phyloP scores from a whole-genome alignment of 306 rosid genomes.

The Vigna hirtella region DNA sequence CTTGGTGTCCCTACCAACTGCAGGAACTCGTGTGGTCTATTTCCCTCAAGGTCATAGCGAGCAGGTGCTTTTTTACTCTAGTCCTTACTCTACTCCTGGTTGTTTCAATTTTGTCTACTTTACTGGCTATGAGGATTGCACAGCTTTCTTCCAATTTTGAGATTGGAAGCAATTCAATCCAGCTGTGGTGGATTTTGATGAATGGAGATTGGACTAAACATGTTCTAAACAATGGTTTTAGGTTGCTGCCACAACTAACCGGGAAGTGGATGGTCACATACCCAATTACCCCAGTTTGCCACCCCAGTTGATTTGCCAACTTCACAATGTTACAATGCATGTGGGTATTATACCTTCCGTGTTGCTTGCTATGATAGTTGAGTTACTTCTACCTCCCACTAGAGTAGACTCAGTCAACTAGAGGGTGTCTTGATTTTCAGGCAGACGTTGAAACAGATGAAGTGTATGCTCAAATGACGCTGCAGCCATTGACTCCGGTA shows the following conservation, averaged over 20 bases:
- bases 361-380: constrained; percentile 28
- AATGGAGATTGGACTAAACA: constrained; percentile 35
- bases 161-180: constrained; percentile 26
- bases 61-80: constrained; percentile 59
- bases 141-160: constrained; percentile 27
- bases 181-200: not conserved
- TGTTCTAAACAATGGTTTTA: constrained; percentile 45
- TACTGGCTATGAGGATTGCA: constrained; percentile 1
- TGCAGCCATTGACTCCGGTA: constrained; percentile 89
- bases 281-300: constrained; percentile 91
- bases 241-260: constrained; percentile 94
- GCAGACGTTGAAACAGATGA: constrained; percentile 95
- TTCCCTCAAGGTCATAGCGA: constrained; percentile 98
- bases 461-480: constrained; percentile 94
- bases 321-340: constrained; percentile 93
- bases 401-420: constrained; percentile 36
- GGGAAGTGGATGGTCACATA: constrained; percentile 88
- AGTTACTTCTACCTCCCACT: not conserved
- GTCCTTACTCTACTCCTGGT: constrained; percentile 18
- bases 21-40: constrained; percentile 91
- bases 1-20: constrained; percentile 85
- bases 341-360: constrained; percentile 59
- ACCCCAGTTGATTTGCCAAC: constrained; percentile 88
- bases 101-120: constrained; percentile 31
- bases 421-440: constrained; percentile 64